Conservation (phyloP, 129 eudicot species). For the Smallanthus sonchifolius region DNA sequence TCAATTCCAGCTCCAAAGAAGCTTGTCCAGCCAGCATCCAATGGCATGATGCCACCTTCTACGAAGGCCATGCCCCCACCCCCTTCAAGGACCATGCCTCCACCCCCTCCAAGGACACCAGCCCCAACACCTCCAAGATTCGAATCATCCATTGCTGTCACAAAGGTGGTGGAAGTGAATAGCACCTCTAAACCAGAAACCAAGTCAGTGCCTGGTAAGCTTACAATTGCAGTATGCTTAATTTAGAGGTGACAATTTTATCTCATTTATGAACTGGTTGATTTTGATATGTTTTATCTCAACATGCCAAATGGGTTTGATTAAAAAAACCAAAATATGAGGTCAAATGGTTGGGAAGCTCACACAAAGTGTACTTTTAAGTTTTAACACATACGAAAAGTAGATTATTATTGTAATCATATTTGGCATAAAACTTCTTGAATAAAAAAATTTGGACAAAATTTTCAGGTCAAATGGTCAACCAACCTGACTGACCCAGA, state of each 20-base stretch:
- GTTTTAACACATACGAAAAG: background rate
- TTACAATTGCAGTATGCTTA: background rate
- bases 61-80: conserved; percentile 17
- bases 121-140: conserved; percentile 39
- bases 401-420: background rate
- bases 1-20: conserved; percentile 46
- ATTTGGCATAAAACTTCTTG: background rate
- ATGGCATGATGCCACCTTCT: conserved; percentile 35
- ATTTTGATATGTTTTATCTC: background rate
- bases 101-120: conserved; percentile 19
- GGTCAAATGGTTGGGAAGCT: background rate
- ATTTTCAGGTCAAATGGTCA: background rate
- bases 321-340: background rate
- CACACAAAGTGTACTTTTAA: background rate
- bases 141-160: conserved; percentile 18
- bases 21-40: conserved; percentile 37
- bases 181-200: conserved; percentile 28
- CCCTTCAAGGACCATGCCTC: conserved; percentile 20
- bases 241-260: background rate
- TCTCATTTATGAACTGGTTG: background rate
- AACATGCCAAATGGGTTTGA: background rate
- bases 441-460: background rate
- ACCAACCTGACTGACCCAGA: background rate
- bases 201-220: conserved; percentile 68
- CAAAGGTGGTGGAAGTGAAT: conserved; percentile 27